Evolutionary conservation across 441 rosid genomes (phyloP).

Genomic region (Biscutella laevigata): DNA sequence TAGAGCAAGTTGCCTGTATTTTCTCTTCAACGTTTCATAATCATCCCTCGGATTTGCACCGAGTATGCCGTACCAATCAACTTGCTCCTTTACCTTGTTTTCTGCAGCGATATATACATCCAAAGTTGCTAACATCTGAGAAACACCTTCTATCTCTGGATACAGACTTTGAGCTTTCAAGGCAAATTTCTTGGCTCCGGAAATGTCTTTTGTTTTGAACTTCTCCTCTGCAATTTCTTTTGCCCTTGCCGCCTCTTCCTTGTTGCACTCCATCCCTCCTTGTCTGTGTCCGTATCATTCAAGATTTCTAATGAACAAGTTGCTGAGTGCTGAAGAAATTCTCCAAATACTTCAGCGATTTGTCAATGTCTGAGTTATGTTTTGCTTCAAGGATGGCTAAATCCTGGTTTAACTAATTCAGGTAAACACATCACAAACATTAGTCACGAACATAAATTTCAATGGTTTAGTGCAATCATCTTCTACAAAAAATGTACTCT

Average conservation of each 20-base stretch:
- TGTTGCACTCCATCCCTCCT: constrained; percentile 53
- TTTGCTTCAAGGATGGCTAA: too few species aligned
- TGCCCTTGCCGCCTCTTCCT: constrained; percentile 59
- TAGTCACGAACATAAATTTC: too few species aligned
- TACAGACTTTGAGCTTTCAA: constrained; percentile 54
- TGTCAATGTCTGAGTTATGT: too few species aligned
- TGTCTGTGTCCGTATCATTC: too few species aligned
- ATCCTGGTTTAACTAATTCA: too few species aligned
- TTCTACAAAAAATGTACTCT: too few species aligned
- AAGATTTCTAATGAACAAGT: too few species aligned
- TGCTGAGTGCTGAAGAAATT: too few species aligned
- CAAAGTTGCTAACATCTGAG: constrained; percentile 51
- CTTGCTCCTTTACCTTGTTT: constrained; percentile 36
- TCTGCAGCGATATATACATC: constrained; percentile 45
- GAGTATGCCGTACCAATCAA: constrained; percentile 52
- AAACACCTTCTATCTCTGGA: constrained; percentile 50
- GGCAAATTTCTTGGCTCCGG: constrained; percentile 53
- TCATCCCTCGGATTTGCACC: constrained; percentile 44
- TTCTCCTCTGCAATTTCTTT: constrained; percentile 59
- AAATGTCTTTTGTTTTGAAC: constrained; percentile 41
- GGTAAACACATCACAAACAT: too few species aligned
- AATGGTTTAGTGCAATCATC: too few species aligned
- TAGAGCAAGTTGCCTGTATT: constrained; percentile 55
- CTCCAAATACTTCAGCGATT: too few species aligned
- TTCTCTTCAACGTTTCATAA: constrained; percentile 42